These are phyloP conservation scores for Heliosperma pusillum DNA, from an alignment of 148 eudicot species.

Conservation along the genomic window DNA sequence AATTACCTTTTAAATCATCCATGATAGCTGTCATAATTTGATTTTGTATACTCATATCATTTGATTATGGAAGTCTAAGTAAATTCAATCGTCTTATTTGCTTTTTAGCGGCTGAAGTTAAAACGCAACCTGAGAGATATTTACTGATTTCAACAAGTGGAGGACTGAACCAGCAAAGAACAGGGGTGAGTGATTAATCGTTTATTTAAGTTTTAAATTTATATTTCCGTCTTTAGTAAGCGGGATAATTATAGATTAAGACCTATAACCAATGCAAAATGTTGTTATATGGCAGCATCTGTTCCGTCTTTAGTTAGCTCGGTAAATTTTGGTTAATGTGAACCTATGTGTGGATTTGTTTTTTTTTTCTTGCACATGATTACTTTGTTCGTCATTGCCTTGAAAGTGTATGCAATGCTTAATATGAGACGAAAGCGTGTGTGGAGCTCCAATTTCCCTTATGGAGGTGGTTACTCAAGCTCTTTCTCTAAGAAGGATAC, in stretches of 20 bases:
- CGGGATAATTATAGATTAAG: constrained; percentile 1
- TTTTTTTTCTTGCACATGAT: neutral
- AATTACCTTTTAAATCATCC: neutral
- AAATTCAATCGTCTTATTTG: too few relatives aligned
- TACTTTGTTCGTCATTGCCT: neutral
- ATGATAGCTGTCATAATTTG: neutral
- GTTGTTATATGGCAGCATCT: neutral
- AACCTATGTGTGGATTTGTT: neutral
- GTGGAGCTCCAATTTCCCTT: constrained; percentile 12
- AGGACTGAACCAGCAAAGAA: constrained; percentile 89
- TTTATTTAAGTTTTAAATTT: neutral
- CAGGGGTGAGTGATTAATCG: constrained; percentile 60
- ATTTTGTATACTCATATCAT: neutral
- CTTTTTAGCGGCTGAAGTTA: constrained; percentile 52
- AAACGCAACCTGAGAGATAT: constrained; percentile 55
- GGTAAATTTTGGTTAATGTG: constrained; percentile 3
- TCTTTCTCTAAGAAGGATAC: constrained; percentile 6
- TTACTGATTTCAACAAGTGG: constrained; percentile 86
- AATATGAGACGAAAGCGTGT: constrained; percentile 10
- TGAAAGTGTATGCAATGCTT: neutral
- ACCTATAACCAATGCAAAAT: neutral
- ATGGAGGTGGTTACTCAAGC: constrained; percentile 19
- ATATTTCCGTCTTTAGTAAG: neutral
- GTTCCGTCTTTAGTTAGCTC: neutral
- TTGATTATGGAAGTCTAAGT: too few relatives aligned